Conservation (phyloP, 2,329 filamentous ascomycete species). For the Penicillium sp. region DNA sequence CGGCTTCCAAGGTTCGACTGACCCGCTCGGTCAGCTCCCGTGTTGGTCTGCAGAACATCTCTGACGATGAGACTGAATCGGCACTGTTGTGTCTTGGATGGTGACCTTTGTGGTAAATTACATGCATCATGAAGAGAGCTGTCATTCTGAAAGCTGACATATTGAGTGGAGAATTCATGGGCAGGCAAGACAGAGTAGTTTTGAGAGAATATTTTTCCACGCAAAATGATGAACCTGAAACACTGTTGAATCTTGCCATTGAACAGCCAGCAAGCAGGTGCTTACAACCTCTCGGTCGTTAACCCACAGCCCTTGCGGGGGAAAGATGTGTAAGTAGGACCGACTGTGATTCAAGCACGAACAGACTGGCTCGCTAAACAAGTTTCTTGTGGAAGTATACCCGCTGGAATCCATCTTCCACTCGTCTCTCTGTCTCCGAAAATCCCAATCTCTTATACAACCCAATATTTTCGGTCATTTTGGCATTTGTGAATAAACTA, state of each 20-base stretch:
- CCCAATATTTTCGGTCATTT: conserved; percentile 26
- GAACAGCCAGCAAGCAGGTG: no score
- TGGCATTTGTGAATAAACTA: conserved; percentile 25
- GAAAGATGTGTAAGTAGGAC: no score
- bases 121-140: no score
- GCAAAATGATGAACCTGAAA: not conserved
- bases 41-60: no score
- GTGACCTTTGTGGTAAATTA: no score
- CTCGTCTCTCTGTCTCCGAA: conserved; percentile 14
- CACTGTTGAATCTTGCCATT: not conserved
- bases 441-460: conserved; percentile 24
- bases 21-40: no score
- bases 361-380: not conserved
- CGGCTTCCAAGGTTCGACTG: no score
- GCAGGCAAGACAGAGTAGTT: not conserved
- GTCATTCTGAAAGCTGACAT: no score
- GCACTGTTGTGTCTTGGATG: no score
- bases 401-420: conserved; percentile 25
- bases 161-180: not conserved
- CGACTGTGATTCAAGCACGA: not conserved
- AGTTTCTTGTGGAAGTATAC: conserved; percentile 20
- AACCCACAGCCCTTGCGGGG: no score
- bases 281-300: no score
- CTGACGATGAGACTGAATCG: no score
- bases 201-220: not conserved